phyloP scores from a whole-genome alignment of 2,329 filamentous ascomycete species.

The Fusarium camptoceras region DNA sequence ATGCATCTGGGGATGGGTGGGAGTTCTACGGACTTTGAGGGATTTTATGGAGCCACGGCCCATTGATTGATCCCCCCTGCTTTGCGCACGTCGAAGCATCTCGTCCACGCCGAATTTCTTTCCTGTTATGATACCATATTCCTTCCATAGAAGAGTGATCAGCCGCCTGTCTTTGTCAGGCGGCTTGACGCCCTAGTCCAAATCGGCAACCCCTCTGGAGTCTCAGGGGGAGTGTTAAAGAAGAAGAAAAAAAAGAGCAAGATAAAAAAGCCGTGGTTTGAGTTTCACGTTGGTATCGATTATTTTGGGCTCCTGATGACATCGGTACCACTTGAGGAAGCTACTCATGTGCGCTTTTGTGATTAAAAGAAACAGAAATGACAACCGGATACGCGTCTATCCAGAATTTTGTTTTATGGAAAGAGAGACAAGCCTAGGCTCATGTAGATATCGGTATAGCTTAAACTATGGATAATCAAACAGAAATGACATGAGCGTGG shows the following conservation, averaged over 20 bases:
- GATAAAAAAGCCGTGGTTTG: constrained; percentile 21
- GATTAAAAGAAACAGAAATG: constrained; percentile 40
- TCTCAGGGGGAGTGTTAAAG: constrained; percentile 11
- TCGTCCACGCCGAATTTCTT: constrained; percentile 43
- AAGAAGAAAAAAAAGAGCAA: constrained; percentile 15
- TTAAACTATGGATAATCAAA: constrained; percentile 24
- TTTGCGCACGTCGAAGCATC: constrained; percentile 7
- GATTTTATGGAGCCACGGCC: not conserved
- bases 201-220: constrained; percentile 11
- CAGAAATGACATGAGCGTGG: not conserved
- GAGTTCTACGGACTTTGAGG: constrained; percentile 71
- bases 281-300: constrained; percentile 7
- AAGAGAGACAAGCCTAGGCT: not conserved
- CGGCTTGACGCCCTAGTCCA: constrained; percentile 35
- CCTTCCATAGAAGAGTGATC: constrained; percentile 46
- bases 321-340: constrained; percentile 10
- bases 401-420: constrained; percentile 10
- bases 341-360: constrained; percentile 18
- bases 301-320: constrained; percentile 9
- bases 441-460: constrained; percentile 31
- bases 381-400: constrained; percentile 16
- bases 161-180: constrained; percentile 17
- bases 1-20: constrained; percentile 67
- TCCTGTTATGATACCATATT: constrained; percentile 50
- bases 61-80: not conserved